phyloP scores from a whole-genome alignment of 768 basidiomycete genomes.

The Butyriboletus loyo region DNA sequence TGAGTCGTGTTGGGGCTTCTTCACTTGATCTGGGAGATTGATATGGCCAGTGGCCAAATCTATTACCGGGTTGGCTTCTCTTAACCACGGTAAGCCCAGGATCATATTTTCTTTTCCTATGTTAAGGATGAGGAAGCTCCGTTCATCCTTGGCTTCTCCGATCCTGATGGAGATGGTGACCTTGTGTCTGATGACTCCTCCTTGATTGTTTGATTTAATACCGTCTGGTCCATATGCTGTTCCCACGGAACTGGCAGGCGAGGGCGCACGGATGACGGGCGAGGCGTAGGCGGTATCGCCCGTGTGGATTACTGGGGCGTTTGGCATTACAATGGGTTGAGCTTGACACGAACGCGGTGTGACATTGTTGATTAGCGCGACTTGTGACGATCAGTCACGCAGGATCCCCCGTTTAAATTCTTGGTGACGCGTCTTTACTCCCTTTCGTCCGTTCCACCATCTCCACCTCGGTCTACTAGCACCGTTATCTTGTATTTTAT shows the following conservation, averaged over 20 bases:
- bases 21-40: too few species aligned
- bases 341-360: conserved; percentile 26
- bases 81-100: too few species aligned
- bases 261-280: conserved; percentile 44
- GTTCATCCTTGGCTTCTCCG: too few species aligned
- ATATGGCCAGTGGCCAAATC: too few species aligned
- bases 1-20: too few species aligned
- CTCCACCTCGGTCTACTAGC: conserved; percentile 8
- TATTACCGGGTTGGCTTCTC: too few species aligned
- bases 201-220: too few species aligned
- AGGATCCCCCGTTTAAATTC: conserved; percentile 29
- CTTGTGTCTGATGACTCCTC: too few species aligned
- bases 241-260: conserved; percentile 46
- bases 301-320: conserved; percentile 28
- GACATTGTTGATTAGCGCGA: conserved; percentile 33
- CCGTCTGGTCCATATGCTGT: conserved; percentile 46
- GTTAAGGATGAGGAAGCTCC: too few species aligned
- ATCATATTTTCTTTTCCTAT: too few species aligned
- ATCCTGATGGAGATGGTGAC: too few species aligned
- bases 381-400: conserved; percentile 30
- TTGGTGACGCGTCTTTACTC: conserved; percentile 24
- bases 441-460: conserved; percentile 24
- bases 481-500: conserved; percentile 1
- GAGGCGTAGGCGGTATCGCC: conserved; percentile 42
- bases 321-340: conserved; percentile 22